Evolutionary conservation across 2,329 filamentous ascomycete species (phyloP), one percentile per base, ranked within the genome.

Genomic region (Aspergillus arachidicola): DNA sequence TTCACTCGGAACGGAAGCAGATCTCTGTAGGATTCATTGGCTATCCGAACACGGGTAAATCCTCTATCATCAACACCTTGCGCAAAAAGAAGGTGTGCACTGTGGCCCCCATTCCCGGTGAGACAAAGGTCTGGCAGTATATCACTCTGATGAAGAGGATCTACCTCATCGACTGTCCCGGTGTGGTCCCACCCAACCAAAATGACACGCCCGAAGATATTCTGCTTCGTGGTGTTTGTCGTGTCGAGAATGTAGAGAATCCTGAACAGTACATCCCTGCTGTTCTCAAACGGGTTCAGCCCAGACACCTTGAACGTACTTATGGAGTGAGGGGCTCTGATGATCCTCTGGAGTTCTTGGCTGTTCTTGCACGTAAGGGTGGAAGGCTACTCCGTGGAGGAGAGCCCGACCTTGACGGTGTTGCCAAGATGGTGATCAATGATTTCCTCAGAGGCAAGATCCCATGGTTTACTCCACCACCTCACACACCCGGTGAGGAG

Each of bases 71-170:
- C 81, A 99, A 99, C 81, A 97, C 94, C 0, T 82, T 99, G 3
- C 87, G 93, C 53, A 94, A 93, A 78, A 98, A 97, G 83, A 94
- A 95, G 77, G 94, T 97, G 46, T 94, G 94, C 81, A 95, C 86
- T 19, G 93, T 96, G 4, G 95, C 95, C 7, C 95, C 94, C 6
- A 97, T 98, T 66, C 94, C 95, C 7, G 95, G 94, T 16, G 94
- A 97, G 82, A 98, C 94, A 38, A 98, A 97, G 80, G 91, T 97
- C 34, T 98, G 95, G 94, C 94, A 97, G 77, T 97, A 97, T 74
- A 93, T 97, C 69, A 97, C 93, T 3, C 80, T 98, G 64, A 97
- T 96, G 91, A 96, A 94, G 81, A 86, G 93, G 59, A 96, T 96
- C 58, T 94, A 94, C 79, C 86, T 99, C 60, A 98, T 99, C 71